Base-by-base conservation (phyloP, 805 yeast genomes). In the Wickerhamomyces chambardii region DNA sequence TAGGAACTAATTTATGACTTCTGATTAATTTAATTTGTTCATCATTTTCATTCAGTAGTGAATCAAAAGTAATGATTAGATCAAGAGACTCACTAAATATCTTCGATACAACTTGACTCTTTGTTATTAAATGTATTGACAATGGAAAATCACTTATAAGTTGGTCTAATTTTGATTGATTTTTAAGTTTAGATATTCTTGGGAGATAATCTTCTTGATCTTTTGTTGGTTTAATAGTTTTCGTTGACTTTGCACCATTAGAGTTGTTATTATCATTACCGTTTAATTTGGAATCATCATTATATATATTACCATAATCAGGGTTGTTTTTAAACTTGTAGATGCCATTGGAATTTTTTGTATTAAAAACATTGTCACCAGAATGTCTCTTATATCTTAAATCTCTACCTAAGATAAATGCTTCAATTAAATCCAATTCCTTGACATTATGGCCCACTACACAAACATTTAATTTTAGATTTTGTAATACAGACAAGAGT, bases 401-500 rank as follows among this genome's bases (percentile, higher is more conserved):
- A 27, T 63, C 63, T 47, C 84, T 75, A 2, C 95, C 96, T n/a
- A 82, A 62, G 12, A 86, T 50, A 31, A 81, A 64, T 1, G 89
- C 83, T 54, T 87, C 97, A 6, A 87, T 65, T 31, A 87, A 59
- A 50, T 87, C 94, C 41, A 83, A 53, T 48, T 83, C 92, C 48
- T 80, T 78, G 17, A 78, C 66, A 46, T 66, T 71, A 27, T 71
- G 68, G 0, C 86, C 80, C 4, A 78, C 70, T 10, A 83, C 63
- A 5, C 66, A 51, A 4, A 69, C 45, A 12, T 63, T 53, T 18
- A 39, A 57, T 27, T 39, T 29, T n/a, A 32, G 14, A 12, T 30
- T 53, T 39, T 37, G 46, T 41, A 38, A 31, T 21, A 3, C 38
- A 29, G 37, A 52, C 42, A 58, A 33, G 7, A 80, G 44, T 27